Evolutionary conservation across 2,329 filamentous ascomycete species (phyloP).

Genomic region (Aureobasidium leucospermi): DNA sequence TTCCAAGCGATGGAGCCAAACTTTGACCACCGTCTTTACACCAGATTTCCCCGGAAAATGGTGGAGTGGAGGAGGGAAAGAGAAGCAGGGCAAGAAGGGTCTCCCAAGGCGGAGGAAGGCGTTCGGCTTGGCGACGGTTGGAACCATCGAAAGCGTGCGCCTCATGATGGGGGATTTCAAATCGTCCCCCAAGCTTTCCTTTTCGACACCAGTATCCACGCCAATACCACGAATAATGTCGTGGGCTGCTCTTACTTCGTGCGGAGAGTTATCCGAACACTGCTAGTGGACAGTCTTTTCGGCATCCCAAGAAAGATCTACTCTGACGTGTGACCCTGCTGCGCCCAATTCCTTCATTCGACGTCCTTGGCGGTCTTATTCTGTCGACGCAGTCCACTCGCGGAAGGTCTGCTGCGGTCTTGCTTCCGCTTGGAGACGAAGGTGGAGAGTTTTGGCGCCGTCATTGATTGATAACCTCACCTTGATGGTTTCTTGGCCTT

Average conservation of each 20-base stretch:
- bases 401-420: no score
- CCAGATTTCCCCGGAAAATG: neutral
- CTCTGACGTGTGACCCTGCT: neutral
- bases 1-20: no score
- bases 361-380: neutral
- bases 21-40: no score
- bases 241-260: neutral
- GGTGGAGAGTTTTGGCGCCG: neutral
- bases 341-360: neutral
- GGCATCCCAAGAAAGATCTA: neutral
- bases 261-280: no score
- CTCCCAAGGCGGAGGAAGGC: neutral
- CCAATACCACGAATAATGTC: neutral
- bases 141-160: neutral
- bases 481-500: neutral
- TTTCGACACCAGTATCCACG: neutral
- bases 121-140: slow-evolving; percentile 6
- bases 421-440: neutral
- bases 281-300: no score
- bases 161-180: neutral
- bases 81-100: neutral
- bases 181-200: neutral
- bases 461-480: neutral
- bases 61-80: neutral
- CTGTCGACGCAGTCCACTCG: neutral